phyloP scores from a whole-genome alignment of 2,329 filamentous ascomycete species.

The Sporothrix euskadiensis region DNA sequence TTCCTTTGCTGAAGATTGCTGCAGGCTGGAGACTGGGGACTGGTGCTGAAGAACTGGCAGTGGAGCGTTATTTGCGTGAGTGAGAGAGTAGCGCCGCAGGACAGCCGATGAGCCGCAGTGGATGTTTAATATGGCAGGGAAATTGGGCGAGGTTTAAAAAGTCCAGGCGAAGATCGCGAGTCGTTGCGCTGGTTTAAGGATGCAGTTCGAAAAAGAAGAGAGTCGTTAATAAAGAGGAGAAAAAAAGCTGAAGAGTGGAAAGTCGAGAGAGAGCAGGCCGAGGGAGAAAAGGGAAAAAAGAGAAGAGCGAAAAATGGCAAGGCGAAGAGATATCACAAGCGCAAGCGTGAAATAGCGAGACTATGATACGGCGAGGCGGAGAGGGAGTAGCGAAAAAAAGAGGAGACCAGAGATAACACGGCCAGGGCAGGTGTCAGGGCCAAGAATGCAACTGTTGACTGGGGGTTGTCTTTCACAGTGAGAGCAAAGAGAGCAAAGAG shows the following conservation, averaged over 20 bases:
- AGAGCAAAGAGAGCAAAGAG: neutral
- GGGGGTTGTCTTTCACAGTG: neutral
- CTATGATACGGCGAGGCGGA: neutral
- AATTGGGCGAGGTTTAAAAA: neutral
- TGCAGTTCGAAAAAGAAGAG: neutral
- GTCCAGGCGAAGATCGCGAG: neutral
- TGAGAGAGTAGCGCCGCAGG: conserved; percentile 17
- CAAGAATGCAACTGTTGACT: conserved; percentile 9
- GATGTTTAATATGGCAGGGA: conserved; percentile 1
- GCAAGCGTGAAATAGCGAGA: conserved; percentile 20
- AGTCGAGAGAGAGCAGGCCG: neutral
- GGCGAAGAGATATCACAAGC: conserved; percentile 10
- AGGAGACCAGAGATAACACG: conserved; percentile 10
- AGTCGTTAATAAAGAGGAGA: neutral
- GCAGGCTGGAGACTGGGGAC: neutral
- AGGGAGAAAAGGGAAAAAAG: neutral
- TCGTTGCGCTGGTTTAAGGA: neutral
- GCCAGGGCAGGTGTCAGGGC: neutral
- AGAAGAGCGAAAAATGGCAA: neutral
- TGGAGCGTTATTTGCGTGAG: neutral
- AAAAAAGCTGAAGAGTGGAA: neutral
- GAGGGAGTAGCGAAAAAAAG: neutral
- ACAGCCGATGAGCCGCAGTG: neutral
- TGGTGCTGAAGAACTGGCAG: neutral
- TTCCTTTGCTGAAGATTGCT: neutral